Conservation (phyloP, 169 alveolate species). For the Eimeria sp. region DNA sequence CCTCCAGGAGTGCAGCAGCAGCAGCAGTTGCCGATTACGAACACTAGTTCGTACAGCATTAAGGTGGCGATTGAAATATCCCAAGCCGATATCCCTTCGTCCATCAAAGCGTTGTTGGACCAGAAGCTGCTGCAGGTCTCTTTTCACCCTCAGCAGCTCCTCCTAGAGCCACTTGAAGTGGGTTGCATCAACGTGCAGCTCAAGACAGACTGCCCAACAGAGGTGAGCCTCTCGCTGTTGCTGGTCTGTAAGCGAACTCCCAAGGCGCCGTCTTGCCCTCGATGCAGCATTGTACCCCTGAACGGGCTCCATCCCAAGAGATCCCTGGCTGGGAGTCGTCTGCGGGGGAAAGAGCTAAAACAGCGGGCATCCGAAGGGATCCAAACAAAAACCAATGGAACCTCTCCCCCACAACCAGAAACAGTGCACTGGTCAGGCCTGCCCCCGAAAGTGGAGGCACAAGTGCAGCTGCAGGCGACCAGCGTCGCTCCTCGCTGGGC, state of each 20-base stretch:
- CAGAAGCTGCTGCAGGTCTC: slow-evolving; percentile 29
- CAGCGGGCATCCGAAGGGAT: background rate
- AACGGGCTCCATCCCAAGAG: background rate
- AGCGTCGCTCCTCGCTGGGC: slow-evolving; percentile 22
- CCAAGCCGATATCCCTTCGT: background rate
- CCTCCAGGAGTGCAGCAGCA: slow-evolving; percentile 31
- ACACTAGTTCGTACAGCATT: background rate
- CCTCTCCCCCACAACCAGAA: background rate
- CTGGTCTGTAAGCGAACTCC: background rate
- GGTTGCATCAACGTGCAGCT: background rate
- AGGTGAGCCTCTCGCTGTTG: background rate
- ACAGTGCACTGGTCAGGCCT: slow-evolving; percentile 25
- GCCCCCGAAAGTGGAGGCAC: slow-evolving; percentile 1
- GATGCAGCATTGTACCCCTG: background rate
- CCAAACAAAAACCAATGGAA: background rate
- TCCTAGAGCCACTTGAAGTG: background rate
- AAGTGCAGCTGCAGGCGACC: slow-evolving; percentile 18
- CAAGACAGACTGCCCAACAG: background rate
- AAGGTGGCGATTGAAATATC: background rate
- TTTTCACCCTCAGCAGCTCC: slow-evolving; percentile 22
- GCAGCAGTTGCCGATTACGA: slow-evolving; percentile 25
- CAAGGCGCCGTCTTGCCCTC: slow-evolving; percentile 14
- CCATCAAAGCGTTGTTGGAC: background rate
- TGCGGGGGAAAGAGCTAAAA: background rate
- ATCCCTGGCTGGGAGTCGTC: background rate